A percentile compares a stretch with the other conserved stretches of the same genome.
phyloP scores from a whole-genome alignment of 2,329 filamentous ascomycete genomes.

The Podosphaera fusca region DNA sequence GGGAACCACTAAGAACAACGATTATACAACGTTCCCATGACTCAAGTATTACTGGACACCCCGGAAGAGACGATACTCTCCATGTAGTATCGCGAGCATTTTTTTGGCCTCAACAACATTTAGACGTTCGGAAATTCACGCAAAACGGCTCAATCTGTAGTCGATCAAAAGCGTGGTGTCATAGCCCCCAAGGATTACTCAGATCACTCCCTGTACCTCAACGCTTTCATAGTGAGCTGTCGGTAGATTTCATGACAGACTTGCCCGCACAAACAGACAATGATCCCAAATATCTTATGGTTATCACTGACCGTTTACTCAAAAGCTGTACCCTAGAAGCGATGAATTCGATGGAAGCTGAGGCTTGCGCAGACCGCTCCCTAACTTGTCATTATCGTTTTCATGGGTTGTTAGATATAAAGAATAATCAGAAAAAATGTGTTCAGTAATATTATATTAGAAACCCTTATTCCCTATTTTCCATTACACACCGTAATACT shows the following conservation, averaged over 20 bases:
- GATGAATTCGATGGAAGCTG: constrained; percentile 1
- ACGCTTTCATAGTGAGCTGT: constrained; percentile 1
- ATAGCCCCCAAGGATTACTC: not conserved
- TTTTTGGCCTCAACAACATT: not conserved
- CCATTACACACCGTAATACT: no score
- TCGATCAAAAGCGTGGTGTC: not conserved
- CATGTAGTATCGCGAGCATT: not conserved
- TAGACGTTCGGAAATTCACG: not conserved
- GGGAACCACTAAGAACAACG: not conserved
- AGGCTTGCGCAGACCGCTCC: not conserved
- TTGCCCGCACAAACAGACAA: not conserved
- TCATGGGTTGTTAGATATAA: not conserved
- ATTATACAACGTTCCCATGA: constrained; percentile 1
- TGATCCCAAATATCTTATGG: not conserved
- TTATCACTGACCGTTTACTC: constrained; percentile 1
- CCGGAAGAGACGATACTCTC: not conserved
- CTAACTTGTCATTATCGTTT: constrained; percentile 1
- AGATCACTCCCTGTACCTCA: not conserved
- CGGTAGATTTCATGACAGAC: constrained; percentile 1
- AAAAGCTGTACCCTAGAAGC: not conserved
- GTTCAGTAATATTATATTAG: no score
- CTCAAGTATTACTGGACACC: not conserved
- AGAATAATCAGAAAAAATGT: no score
- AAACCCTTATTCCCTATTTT: no score
- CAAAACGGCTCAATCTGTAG: not conserved